Evolutionary conservation across 345 rosid genomes (phyloP), one percentile per base, ranked within the genome.

Genomic region (Dipteronia sinensis): DNA sequence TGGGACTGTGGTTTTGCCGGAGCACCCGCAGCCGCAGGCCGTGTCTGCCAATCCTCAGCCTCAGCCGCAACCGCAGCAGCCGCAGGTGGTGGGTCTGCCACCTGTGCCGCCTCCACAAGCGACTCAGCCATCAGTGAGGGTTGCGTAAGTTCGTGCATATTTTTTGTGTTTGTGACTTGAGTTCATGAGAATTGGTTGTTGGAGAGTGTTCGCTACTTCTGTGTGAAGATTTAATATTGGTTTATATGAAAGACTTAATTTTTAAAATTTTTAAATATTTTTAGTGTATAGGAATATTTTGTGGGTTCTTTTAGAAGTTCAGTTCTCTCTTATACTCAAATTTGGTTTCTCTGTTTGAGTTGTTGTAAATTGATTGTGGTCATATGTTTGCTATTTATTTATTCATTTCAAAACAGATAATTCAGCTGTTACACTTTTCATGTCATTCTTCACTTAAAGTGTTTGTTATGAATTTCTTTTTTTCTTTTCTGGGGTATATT

Each of bases 91-190:
- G 25, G 58, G 70, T 31, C 68, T 59, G 13, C 77, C 87, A 4
- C 79, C 69, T 49, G 75, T 29, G 69, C 85, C 77, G 38, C 87
- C 82, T 16, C 72, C 82, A 61, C 86, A 75, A 79, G 68, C 73
- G 23, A 84, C 87, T 68, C 86, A 80, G 73, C 81, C 91, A 44
- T 74, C 90, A 62, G 77, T 75, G 55, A 89, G 92, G 85, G 71
- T 76, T 80, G 89, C 85, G 95, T 91, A 86, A 87, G 97, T 89
- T 76, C 65, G 47, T 53, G 17, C 5, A 29, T 61, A 12, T 64
- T 20, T 19, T 53, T 73, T 10, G 19, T 20, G 40, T 31, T 51
- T 72, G 56, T 67, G 16, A 19, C 23, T 79, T 64, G 49, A 6
- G 12, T 71, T 46, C 11, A 10, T 38, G 76, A 27, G 6, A 23